Evolutionary conservation across 2,329 filamentous ascomycete species (phyloP), one percentile per base, ranked within the genome.

Genomic region (Paraphaeosphaeria minitans): DNA sequence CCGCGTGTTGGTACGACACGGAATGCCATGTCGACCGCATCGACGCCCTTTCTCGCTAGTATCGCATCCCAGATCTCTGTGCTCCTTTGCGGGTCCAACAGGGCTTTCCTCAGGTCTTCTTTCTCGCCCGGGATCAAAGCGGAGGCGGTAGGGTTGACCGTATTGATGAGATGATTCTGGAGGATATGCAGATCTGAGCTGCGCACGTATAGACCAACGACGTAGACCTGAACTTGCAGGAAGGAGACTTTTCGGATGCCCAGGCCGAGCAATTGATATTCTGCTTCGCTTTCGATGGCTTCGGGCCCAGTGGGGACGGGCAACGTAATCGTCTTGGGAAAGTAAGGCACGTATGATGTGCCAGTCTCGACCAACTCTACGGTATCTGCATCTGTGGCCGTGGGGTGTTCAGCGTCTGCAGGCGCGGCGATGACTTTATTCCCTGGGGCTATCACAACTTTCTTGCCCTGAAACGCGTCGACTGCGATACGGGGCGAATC

Each of bases 171-270:
- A 46, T 87, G 85, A 65, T 85, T 83, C 77, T 98, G 94, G 42
- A 99, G 82, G n/a, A 84, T 83, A 4, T 89, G 87, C 59, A 99
- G 87, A 71, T 97, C 93, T 39, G 88, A 82, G 0, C 89, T 94
- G 27, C 93, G 91, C 27, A 98, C 84, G 79, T 99, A 99, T 68
- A 96, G 87, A 16, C 94, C 95, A 0, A 97, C 90, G 19, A 98
- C 90, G 79, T 99, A 99, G 54, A 99, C 95, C 75, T 97, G 89
- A 46, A 99, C 92, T 50, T 86, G 82, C 46, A 98, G 80, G 76
- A 98, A 97, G 24, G 91, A 96, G 33, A 99, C 95, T 0, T 90
- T 93, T 56, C 95, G 87, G 62, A 96, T 89, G 19, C 95, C 95
- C 5, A 97, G 80, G 0, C 95, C 95, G 7, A 98, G 85, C 0